Evolutionary conservation across 2,329 filamentous ascomycete species (phyloP), one percentile per base, ranked within the genome.

Genomic region (Colletotrichum australisinense): DNA sequence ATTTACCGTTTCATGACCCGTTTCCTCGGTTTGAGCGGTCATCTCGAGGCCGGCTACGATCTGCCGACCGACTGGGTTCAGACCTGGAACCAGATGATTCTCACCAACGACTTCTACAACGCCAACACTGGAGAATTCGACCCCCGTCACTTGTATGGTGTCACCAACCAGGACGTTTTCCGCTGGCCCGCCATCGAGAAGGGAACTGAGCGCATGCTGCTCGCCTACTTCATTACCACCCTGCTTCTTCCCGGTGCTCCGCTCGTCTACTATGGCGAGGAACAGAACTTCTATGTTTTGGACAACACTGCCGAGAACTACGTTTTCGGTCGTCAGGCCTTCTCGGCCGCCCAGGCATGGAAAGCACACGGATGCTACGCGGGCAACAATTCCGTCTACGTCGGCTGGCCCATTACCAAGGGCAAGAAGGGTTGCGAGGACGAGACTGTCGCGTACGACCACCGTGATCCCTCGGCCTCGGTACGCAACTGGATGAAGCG

Each of bases 131-230:
- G 89, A 38, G 80, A 87, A 66, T 90, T 91, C 74, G 91, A 93
- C 76, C 91, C 91, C 4, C 86, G 91, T 1, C 90, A 92, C 77
- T 87, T 92, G 86, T 92, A 88, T 77, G 91, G 90, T 62, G 86
- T 88, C 2, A 91, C 90, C 7, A 92, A 92, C 77, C 91, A 93
- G 80, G 91, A 93, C 78, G 89, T 92, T 8, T 90, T 92, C 76
- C 85, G 90, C 46, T 92, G 90, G 90, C 90, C 90, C 9, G 86
- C 88, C 11, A 83, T 92, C 28, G 82, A 84, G 49, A 86, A 89
- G 70, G 90, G 90, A 4, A 88, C 88, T 0, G 84, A 91, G 76
- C 85, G 88, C 57, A 87, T 90, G 78, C 81, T 92, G 7, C 80
- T 92, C 5, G 90, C 86, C 5, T 83, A 88, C 19, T 92, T 90